Base-by-base conservation (phyloP, 2,329 filamentous ascomycete species). In the Malbranchea zuffiana region DNA sequence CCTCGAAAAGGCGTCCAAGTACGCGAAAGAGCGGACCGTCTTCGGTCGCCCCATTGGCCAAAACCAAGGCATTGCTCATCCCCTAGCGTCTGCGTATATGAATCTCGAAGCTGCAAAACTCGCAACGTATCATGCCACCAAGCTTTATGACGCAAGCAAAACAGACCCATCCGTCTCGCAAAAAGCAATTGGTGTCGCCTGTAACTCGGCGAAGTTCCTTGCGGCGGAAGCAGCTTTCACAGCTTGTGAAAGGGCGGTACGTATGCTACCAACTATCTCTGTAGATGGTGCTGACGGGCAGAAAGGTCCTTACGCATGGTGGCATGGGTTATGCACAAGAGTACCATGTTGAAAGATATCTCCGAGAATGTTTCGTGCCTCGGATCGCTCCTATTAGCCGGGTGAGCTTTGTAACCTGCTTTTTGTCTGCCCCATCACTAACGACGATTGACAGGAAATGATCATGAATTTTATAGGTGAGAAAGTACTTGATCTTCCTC, bases 251-350 rank as follows among this genome's bases (percentile, higher is more conserved):
- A 55, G 70, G 17, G 69, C 70, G n/a, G 63, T 44, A 12, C 30
- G n/a, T 25, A 7, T n/a, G n/a, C 7, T 25, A 25, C 6, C 23
- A n/a, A 32, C 12, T n/a, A 32, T 19, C n/a, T 4, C 13, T 6
- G 12, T 32, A 5, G 10, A 16, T 32, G 6, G 5, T 5, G 20
- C 13, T 19, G 13, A 17, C 12, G 16, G 12, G 8, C 20, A 32
- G 30, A 18, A 75, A 5, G 53, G 13, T 26, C 4, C 24, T 26
- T 11, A n/a, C n/a, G 24, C 13, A 26, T 49, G 73, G 73, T 19
- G 73, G 73, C 0, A 77, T 76, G 72, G 73, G 73, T 0, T 78
- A 77, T 56, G 72, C 72, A 6, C 66, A 69, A 40, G 73, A 78
- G 47, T 77, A 75, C 46, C 68, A 78, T 51, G 74, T 77, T 1